Evolutionary conservation across 176 grass and related monocot genomes (phyloP).

Genomic region (Microstegium vimineum): DNA sequence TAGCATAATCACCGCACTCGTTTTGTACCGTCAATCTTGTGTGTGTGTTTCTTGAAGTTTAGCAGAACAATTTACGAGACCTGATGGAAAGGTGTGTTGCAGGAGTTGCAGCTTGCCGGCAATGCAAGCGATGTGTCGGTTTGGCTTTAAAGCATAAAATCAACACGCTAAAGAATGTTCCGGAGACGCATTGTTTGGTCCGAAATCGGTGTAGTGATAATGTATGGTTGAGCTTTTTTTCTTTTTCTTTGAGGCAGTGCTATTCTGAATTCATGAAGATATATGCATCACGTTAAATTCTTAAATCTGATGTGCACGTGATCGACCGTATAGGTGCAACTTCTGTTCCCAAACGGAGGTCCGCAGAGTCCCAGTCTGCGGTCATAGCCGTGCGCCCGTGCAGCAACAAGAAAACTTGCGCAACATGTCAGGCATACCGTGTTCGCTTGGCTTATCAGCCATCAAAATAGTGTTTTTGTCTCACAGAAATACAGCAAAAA

Average conservation of each 20-base stretch:
- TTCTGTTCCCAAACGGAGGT: not conserved
- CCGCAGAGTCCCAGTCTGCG: not conserved
- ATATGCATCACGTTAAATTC: not conserved
- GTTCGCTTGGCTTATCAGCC: no score
- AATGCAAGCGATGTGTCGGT: not conserved
- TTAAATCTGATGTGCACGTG: not conserved
- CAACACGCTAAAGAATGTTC: not conserved
- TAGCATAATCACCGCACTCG: not conserved
- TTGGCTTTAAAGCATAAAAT: not conserved
- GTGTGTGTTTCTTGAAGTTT: not conserved
- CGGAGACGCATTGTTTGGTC: not conserved
- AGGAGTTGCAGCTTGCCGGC: not conserved
- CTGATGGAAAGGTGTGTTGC: not conserved
- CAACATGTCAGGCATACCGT: not conserved
- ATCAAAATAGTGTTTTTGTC: no score
- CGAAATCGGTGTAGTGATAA: not conserved
- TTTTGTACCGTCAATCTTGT: not conserved
- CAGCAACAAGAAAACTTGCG: not conserved
- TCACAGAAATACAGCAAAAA: no score
- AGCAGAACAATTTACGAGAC: not conserved
- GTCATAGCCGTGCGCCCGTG: not conserved
- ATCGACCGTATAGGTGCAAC: not conserved
- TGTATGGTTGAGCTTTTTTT: not conserved
- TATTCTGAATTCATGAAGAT: not conserved
- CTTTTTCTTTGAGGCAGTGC: not conserved